These are phyloP conservation scores for Neotropicomus parvogracilis DNA, from an alignment of 1,284 basidiomycete species.

Conservation along the genomic window DNA sequence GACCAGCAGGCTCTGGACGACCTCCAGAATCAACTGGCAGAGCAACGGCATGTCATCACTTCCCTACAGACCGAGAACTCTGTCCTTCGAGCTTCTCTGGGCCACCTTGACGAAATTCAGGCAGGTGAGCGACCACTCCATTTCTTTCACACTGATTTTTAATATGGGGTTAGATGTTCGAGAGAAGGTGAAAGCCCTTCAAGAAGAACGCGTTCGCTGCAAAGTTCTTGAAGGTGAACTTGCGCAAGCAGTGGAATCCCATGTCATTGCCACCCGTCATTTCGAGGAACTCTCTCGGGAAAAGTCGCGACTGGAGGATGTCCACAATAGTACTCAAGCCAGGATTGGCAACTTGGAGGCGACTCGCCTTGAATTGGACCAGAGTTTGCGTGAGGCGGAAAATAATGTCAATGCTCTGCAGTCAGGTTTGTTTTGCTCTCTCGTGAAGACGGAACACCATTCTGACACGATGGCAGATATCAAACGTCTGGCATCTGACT, in stretches of 20 bases:
- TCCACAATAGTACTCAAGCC: slow-evolving; percentile 19
- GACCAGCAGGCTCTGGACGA: slow-evolving; percentile 13
- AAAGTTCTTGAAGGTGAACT: slow-evolving; percentile 22
- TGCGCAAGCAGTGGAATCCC: slow-evolving; percentile 11
- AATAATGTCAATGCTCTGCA: slow-evolving; percentile 16
- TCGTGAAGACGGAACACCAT: not conserved
- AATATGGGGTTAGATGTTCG: slow-evolving; percentile 12
- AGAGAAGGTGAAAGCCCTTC: slow-evolving; percentile 8
- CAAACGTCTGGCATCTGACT: slow-evolving; percentile 17
- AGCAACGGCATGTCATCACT: slow-evolving; percentile 16
- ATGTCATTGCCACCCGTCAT: slow-evolving; percentile 9
- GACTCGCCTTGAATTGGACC: slow-evolving; percentile 10
- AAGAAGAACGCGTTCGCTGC: slow-evolving; percentile 19
- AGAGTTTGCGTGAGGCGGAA: slow-evolving; percentile 9
- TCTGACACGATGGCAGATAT: slow-evolving; percentile 20
- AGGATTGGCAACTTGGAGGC: slow-evolving; percentile 20
- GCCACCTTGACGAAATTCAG: slow-evolving; percentile 12
- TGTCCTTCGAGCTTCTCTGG: slow-evolving; percentile 18
- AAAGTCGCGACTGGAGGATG: slow-evolving; percentile 28
- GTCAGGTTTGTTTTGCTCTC: slow-evolving; percentile 16
- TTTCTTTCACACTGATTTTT: not conserved
- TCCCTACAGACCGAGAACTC: slow-evolving; percentile 20
- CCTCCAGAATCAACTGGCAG: slow-evolving; percentile 16
- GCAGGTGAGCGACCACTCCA: slow-evolving; percentile 12
- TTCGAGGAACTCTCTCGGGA: slow-evolving; percentile 25